These are phyloP conservation scores for Pseudocercospora crystallina DNA, from an alignment of 2,329 filamentous ascomycete species.

Conservation along the genomic window DNA sequence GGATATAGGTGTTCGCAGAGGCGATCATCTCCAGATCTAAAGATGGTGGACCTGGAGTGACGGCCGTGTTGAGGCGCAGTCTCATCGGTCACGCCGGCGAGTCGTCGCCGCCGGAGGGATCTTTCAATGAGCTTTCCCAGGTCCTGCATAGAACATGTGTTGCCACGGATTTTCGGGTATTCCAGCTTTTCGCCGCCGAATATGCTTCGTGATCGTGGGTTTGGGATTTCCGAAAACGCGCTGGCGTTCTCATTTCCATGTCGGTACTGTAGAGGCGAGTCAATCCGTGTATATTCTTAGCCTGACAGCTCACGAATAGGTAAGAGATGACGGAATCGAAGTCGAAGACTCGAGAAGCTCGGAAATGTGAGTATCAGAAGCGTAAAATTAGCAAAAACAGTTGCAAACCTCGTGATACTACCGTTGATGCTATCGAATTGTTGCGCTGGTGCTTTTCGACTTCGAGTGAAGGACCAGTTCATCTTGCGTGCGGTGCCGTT, in stretches of 20 bases:
- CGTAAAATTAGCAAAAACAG: too few species aligned
- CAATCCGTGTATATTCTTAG: neutral
- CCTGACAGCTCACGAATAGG: constrained; percentile 1
- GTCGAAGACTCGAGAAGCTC: neutral
- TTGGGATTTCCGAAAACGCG: too few species aligned
- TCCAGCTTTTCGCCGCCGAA: too few species aligned
- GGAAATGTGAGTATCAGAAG: too few species aligned
- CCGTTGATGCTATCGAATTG: too few species aligned
- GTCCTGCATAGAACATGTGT: too few species aligned
- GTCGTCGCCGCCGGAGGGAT: neutral
- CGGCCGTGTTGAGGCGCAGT: constrained; percentile 2
- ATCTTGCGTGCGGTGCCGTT: constrained; percentile 8
- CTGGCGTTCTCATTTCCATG: neutral
- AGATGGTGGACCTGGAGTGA: neutral
- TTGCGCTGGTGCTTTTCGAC: too few species aligned
- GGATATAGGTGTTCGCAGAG: neutral
- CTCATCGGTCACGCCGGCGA: neutral
- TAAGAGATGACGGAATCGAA: neutral
- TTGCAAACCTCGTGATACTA: too few species aligned
- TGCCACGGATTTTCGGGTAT: too few species aligned
- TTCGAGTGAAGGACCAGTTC: too few species aligned
- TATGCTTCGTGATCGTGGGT: too few species aligned
- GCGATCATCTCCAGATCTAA: constrained; percentile 1
- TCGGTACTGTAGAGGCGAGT: neutral
- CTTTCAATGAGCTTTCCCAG: too few species aligned